phyloP scores from a whole-genome alignment of 1,139 yeast genomes.

The Candida glucosophila region DNA sequence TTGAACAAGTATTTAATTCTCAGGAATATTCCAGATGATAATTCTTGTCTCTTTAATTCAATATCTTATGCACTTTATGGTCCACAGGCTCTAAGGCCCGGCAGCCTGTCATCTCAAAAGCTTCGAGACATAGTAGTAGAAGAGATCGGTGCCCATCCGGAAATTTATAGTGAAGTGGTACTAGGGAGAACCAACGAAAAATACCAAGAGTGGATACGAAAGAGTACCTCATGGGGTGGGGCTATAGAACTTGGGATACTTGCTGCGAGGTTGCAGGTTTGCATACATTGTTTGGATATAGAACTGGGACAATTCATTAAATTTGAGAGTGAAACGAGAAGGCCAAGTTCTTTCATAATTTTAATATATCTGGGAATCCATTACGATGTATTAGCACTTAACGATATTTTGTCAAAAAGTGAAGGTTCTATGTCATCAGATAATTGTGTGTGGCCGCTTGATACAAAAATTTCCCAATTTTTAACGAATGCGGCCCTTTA shows the following conservation, averaged over 20 bases:
- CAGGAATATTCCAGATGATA: conserved; percentile 68
- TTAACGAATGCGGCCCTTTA: conserved; percentile 29
- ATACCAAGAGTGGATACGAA: conserved; percentile 55
- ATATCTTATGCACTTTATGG: conserved; percentile 47
- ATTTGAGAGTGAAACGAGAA: conserved; percentile 36
- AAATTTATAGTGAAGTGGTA: conserved; percentile 46
- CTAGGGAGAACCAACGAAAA: conserved; percentile 44
- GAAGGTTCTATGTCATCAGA: conserved; percentile 20
- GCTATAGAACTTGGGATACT: conserved; percentile 70
- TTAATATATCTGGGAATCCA: conserved; percentile 69
- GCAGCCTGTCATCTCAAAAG: conserved; percentile 24
- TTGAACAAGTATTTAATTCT: conserved; percentile 28
- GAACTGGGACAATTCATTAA: conserved; percentile 54
- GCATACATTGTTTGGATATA: conserved; percentile 59
- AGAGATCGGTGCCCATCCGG: conserved; percentile 35
- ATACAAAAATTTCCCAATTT: conserved; percentile 15
- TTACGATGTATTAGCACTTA: conserved; percentile 54
- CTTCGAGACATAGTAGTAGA: conserved; percentile 41
- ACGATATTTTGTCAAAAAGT: conserved; percentile 16
- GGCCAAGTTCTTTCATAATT: conserved; percentile 33
- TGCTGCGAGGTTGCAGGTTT: conserved; percentile 43
- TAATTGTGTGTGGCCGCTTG: conserved; percentile 26
- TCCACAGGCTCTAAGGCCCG: conserved; percentile 8
- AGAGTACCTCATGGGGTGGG: conserved; percentile 75
- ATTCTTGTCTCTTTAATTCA: conserved; percentile 71